Base-by-base conservation (phyloP, 2,329 filamentous ascomycete species). In the Trichoderma gracile region DNA sequence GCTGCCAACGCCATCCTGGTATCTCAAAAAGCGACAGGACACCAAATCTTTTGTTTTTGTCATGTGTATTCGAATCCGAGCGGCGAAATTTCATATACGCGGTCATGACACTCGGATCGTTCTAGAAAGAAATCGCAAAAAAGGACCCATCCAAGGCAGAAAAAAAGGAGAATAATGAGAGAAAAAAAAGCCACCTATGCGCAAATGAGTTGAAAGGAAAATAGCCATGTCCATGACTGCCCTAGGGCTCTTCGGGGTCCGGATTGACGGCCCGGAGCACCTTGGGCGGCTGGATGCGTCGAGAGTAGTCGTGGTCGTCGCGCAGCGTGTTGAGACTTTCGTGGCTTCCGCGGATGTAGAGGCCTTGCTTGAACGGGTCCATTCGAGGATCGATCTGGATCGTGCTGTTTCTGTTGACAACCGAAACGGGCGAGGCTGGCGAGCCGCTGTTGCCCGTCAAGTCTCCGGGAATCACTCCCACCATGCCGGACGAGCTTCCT, bases 281-380 rank as follows among this genome's bases (percentile, higher is more conserved):
- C 70, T 82, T 78, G 10, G 82, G 80, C 49, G 81, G 77, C 56
- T 82, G 83, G 15, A 89, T 85, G 68, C 81, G 79, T 67, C 86
- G 79, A 45, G 86, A 88, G 71, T 89, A 89, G 68, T 89, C 86
- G 65, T 86, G 85, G 67, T 89, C 85, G 71, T 89, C 86, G 64
- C 83, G 83, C 5, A 89, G 75, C 1, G 86, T 88, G 68, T 84
- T 84, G 71, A 89, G 76, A 71, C 86, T 89, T 72, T 89, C 86
- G 66, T 82, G 82, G 69, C 86, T 88, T 72, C 83, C 83, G 27
- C 83, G 79, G 49, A 78, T 77, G 72, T 88, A 89, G 14, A 87
- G 76, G 19, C 82, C 82, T 42, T 81, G 79, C 54, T 83, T 81
- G 67, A 84, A 87, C 0, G 86, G 86, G 69, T 89, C 84, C 78